Conservation (phyloP, 768 basidiomycete genomes). For the Nidularia pulvinata region DNA sequence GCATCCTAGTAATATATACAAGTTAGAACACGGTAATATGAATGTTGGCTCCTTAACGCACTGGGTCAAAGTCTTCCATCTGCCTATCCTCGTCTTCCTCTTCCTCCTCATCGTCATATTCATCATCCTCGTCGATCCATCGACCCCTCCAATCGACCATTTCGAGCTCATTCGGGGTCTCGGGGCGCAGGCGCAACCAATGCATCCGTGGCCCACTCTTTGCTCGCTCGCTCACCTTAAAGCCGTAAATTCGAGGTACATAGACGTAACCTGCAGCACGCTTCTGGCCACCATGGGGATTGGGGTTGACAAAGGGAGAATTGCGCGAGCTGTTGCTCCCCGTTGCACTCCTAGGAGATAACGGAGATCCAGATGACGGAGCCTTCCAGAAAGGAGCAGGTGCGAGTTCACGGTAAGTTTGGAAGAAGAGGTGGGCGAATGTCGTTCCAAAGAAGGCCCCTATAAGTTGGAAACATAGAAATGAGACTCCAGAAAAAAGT, state of each 20-base stretch:
- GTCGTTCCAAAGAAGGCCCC: constrained; percentile 99
- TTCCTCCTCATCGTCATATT: constrained; percentile 67
- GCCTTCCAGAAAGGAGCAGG: constrained; percentile 92
- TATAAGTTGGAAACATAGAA: constrained; percentile 20
- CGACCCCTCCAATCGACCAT: constrained; percentile 89
- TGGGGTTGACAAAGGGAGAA: constrained; percentile 81
- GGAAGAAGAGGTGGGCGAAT: constrained; percentile 98
- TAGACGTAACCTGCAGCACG: constrained; percentile 87
- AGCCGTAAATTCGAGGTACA: constrained; percentile 93
- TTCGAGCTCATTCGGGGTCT: constrained; percentile 78
- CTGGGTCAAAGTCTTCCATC: constrained; percentile 89
- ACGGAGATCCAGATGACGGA: constrained; percentile 49
- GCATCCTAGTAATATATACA: constrained; percentile 36
- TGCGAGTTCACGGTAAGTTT: constrained; percentile 94
- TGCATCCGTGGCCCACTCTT: constrained; percentile 96
- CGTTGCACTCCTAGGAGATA: constrained; percentile 54
- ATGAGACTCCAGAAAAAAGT: no score
- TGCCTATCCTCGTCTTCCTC: constrained; percentile 73
- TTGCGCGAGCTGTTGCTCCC: constrained; percentile 42
- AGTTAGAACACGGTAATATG: not conserved
- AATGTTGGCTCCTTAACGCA: constrained; percentile 26
- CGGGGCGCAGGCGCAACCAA: constrained; percentile 90
- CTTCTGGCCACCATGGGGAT: constrained; percentile 88
- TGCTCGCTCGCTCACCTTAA: constrained; percentile 95
- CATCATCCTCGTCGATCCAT: constrained; percentile 73